Evolutionary conservation across 805 yeast genomes (phyloP).

Genomic region (Lipomyces spencermartinsiae): DNA sequence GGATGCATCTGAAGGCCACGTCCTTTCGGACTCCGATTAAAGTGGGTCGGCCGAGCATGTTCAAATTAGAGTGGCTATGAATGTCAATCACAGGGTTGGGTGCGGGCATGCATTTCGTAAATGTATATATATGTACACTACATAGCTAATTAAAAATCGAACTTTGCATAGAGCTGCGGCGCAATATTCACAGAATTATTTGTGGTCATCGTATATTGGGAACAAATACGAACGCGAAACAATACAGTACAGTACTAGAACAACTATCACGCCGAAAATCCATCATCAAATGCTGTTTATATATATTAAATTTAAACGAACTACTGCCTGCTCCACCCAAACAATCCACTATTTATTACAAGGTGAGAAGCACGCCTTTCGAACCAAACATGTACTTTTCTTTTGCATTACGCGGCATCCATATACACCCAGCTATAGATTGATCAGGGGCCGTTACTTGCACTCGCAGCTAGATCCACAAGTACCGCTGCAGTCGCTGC

Average conservation of each 20-base stretch:
- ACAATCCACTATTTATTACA: constrained; percentile 4
- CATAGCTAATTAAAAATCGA: not conserved
- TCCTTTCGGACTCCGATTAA: too few relatives aligned
- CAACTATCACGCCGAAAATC: not conserved
- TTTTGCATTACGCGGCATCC: not conserved
- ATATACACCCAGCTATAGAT: not conserved
- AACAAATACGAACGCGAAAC: not conserved
- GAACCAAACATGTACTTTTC: not conserved
- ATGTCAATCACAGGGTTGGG: not conserved
- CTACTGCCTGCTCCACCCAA: not conserved
- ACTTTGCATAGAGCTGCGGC: not conserved
- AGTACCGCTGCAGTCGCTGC: not conserved
- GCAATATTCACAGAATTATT: not conserved
- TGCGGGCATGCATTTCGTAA: not conserved
- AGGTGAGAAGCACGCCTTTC: constrained; percentile 2
- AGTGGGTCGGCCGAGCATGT: not conserved
- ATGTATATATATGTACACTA: not conserved
- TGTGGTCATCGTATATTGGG: not conserved
- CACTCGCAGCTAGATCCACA: constrained; percentile 11
- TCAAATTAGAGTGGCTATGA: not conserved
- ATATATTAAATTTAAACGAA: not conserved
- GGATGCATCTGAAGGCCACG: not conserved
- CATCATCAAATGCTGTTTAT: not conserved
- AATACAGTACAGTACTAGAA: not conserved
- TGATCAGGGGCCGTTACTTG: not conserved